These are phyloP conservation scores for Phytophthora melonis DNA, from an alignment of 352 stramenopile species.

Conservation along the genomic window DNA sequence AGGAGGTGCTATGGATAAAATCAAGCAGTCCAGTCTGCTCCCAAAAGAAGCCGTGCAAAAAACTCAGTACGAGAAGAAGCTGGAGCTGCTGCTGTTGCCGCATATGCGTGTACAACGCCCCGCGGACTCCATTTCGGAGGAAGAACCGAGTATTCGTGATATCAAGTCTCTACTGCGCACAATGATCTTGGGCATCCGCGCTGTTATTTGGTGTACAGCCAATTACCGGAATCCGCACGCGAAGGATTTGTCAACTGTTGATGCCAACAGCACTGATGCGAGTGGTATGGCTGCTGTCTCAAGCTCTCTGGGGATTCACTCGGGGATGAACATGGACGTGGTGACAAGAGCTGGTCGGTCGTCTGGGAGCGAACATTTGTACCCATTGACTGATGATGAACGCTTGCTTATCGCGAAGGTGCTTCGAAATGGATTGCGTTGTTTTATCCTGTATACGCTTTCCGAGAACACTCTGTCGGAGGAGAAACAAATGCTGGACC, in stretches of 20 bases:
- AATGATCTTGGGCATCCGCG: slow-evolving; percentile 98
- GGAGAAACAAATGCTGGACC: slow-evolving; percentile 96
- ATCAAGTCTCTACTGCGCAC: slow-evolving; percentile 95
- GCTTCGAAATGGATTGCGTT: slow-evolving; percentile 93
- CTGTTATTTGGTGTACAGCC: slow-evolving; percentile 97
- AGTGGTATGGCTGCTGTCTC: slow-evolving; percentile 32
- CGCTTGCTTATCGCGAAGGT: slow-evolving; percentile 94
- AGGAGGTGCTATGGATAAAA: slow-evolving; percentile 90
- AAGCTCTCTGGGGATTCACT: slow-evolving; percentile 28
- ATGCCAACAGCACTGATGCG: slow-evolving; percentile 57
- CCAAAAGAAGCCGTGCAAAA: slow-evolving; percentile 64
- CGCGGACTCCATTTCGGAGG: slow-evolving; percentile 69
- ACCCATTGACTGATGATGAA: slow-evolving; percentile 94
- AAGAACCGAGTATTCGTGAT: slow-evolving; percentile 88
- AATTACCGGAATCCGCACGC: slow-evolving; percentile 92
- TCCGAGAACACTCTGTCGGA: slow-evolving; percentile 89
- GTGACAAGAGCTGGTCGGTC: slow-evolving; percentile 27
- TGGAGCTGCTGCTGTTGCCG: slow-evolving; percentile 70
- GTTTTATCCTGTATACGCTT: slow-evolving; percentile 94
- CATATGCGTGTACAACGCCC: slow-evolving; percentile 58
- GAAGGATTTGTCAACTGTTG: slow-evolving; percentile 84
- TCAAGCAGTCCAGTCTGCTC: slow-evolving; percentile 81
- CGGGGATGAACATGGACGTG: slow-evolving; percentile 30
- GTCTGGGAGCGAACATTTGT: slow-evolving; percentile 57
- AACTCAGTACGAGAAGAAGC: slow-evolving; percentile 76